phyloP scores from a whole-genome alignment of 352 stramenopile species.

The Pythium phragmitis region DNA sequence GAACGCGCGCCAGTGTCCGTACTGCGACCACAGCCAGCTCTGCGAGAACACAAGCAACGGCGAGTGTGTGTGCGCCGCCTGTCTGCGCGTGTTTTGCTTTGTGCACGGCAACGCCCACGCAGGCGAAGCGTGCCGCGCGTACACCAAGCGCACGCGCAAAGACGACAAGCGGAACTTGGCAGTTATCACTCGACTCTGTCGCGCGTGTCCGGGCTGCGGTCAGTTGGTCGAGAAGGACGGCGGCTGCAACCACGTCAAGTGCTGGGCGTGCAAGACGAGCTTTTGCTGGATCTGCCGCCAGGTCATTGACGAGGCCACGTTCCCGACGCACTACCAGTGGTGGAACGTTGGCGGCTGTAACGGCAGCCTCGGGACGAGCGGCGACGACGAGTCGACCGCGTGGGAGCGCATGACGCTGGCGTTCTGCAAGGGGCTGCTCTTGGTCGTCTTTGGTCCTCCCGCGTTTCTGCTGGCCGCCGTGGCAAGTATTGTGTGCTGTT shows the following conservation, averaged over 20 bases:
- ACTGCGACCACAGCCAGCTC: conserved; percentile 58
- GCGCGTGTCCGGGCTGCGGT: conserved; percentile 83
- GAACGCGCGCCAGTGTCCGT: conserved; percentile 54
- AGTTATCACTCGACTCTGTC: conserved; percentile 71
- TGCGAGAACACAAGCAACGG: conserved; percentile 21
- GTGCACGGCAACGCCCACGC: conserved; percentile 72
- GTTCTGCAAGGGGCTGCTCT: conserved; percentile 50
- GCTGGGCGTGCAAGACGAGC: conserved; percentile 69
- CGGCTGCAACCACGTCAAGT: conserved; percentile 92
- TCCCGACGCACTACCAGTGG: conserved; percentile 78
- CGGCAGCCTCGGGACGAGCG: conserved; percentile 47
- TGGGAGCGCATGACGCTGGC: conserved; percentile 32
- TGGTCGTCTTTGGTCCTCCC: conserved; percentile 60
- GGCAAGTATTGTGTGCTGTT: conserved; percentile 53
- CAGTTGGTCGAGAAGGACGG: conserved; percentile 87
- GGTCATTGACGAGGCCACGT: conserved; percentile 81
- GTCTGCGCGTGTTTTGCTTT: conserved; percentile 78
- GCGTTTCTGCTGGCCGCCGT: conserved; percentile 54
- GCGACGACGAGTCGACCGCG: conserved; percentile 34
- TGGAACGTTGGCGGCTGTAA: conserved; percentile 13
- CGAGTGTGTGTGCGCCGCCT: conserved; percentile 41
- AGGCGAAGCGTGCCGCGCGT: conserved; percentile 60
- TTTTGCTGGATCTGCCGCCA: conserved; percentile 92
- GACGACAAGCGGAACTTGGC: conserved; percentile 74
- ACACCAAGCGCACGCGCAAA: conserved; percentile 66